Evolutionary conservation across 352 stramenopile genomes (phyloP).

Genomic region (Globisporangium uncinulatum): DNA sequence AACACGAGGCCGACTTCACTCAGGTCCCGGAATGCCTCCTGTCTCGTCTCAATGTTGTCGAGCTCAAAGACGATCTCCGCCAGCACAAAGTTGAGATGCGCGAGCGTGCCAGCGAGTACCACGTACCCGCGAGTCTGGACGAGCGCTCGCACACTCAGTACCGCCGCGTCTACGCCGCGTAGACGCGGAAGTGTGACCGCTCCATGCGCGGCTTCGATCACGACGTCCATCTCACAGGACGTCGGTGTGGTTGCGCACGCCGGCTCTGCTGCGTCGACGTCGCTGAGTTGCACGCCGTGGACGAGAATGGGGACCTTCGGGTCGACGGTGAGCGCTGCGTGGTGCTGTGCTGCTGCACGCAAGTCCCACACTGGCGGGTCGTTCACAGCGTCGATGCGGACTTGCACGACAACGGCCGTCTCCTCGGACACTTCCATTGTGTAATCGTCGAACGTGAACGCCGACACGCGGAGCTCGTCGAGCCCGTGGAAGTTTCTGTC

Average conservation of each 20-base stretch:
- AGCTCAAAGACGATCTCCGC: constrained; percentile 42
- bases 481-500: constrained; percentile 32
- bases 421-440: constrained; percentile 24
- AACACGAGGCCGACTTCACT: constrained; percentile 39
- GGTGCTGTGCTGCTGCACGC: constrained; percentile 16
- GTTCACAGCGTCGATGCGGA: constrained; percentile 47
- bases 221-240: constrained; percentile 46
- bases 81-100: constrained; percentile 37
- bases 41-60: constrained; percentile 17
- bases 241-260: constrained; percentile 2
- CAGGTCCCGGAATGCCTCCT: constrained; percentile 2
- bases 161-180: constrained; percentile 2
- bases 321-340: constrained; percentile 3
- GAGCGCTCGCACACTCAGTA: background rate
- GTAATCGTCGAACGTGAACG: constrained; percentile 41
- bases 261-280: constrained; percentile 30
- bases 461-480: constrained; percentile 35
- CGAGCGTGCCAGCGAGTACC: constrained; percentile 24
- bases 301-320: constrained; percentile 19
- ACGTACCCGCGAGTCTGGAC: constrained; percentile 19
- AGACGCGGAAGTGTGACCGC: constrained; percentile 29
- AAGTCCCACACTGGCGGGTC: constrained; percentile 50
- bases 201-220: constrained; percentile 37
- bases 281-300: constrained; percentile 31
- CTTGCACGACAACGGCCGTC: constrained; percentile 19